Evolutionary conservation across 2,329 filamentous ascomycete species (phyloP).

Genomic region (Colletotrichum nymphaeae): DNA sequence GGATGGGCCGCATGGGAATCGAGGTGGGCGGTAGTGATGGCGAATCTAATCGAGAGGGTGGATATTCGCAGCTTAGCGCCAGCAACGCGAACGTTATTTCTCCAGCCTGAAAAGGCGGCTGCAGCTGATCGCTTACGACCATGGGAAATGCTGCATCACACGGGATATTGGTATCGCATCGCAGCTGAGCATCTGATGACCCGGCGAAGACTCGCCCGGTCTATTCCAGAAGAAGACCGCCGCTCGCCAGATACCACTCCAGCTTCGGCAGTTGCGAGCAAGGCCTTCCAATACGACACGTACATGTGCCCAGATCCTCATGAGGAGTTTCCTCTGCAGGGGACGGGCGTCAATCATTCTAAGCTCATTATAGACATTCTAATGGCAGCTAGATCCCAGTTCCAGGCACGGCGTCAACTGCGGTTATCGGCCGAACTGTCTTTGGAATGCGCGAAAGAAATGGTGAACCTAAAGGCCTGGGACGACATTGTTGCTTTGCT

Average conservation of each 20-base stretch:
- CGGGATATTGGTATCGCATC: slow-evolving; percentile 74
- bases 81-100: slow-evolving; percentile 57
- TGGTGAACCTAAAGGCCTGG: slow-evolving; percentile 63
- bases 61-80: slow-evolving; percentile 62
- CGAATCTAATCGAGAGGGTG: slow-evolving; percentile 66
- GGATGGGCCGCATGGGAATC: slow-evolving; percentile 96
- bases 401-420: slow-evolving; percentile 63
- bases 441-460: slow-evolving; percentile 68
- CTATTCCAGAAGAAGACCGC: slow-evolving; percentile 70
- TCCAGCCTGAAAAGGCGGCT: slow-evolving; percentile 69
- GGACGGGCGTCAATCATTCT: slow-evolving; percentile 65
- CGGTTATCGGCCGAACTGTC: slow-evolving; percentile 67
- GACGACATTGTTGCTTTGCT: slow-evolving; percentile 65
- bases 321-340: slow-evolving; percentile 66
- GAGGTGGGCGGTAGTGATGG: slow-evolving; percentile 74
- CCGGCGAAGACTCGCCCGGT: slow-evolving; percentile 64
- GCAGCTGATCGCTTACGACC: slow-evolving; percentile 69
- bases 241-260: slow-evolving; percentile 60
- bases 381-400: slow-evolving; percentile 63
- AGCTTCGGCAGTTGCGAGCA: slow-evolving; percentile 58
- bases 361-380: slow-evolving; percentile 66
- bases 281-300: slow-evolving; percentile 70
- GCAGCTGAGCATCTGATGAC: slow-evolving; percentile 68
- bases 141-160: slow-evolving; percentile 74
- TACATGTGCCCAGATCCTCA: slow-evolving; percentile 75